These are phyloP conservation scores for Leccinum rimulosum DNA, from an alignment of 768 basidiomycete genomes.

Conservation along the genomic window DNA sequence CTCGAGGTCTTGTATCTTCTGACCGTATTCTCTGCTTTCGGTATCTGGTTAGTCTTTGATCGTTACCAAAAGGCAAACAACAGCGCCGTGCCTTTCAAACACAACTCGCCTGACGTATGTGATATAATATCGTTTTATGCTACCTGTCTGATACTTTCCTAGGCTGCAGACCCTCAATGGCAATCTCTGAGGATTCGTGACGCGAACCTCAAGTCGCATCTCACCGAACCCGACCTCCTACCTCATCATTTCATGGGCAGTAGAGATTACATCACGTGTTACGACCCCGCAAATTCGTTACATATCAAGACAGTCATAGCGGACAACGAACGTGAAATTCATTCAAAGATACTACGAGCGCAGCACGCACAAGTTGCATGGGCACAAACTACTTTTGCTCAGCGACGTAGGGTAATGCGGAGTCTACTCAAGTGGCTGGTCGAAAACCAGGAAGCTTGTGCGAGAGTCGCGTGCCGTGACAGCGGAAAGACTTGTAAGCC, in stretches of 20 bases:
- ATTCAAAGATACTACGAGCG: slow-evolving; percentile 65
- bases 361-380: slow-evolving; percentile 67
- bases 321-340: slow-evolving; percentile 70
- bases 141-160: slow-evolving; percentile 17
- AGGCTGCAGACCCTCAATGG: slow-evolving; percentile 63
- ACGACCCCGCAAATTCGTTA: slow-evolving; percentile 84
- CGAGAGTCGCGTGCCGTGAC: slow-evolving; percentile 86
- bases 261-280: slow-evolving; percentile 81
- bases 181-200: slow-evolving; percentile 51
- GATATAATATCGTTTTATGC: slow-evolving; percentile 1
- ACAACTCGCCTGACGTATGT: slow-evolving; percentile 57
- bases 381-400: slow-evolving; percentile 70
- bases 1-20: slow-evolving; percentile 66
- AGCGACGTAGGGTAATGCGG: slow-evolving; percentile 79
- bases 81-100: slow-evolving; percentile 66
- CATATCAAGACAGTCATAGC: slow-evolving; percentile 79
- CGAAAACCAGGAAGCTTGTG: slow-evolving; percentile 84
- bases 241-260: slow-evolving; percentile 45
- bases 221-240: slow-evolving; percentile 49
- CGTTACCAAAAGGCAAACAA: slow-evolving; percentile 74
- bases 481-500: slow-evolving; percentile 90
- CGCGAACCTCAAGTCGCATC: slow-evolving; percentile 66
- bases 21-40: slow-evolving; percentile 68
- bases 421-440: slow-evolving; percentile 92
- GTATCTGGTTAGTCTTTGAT: slow-evolving; percentile 76